Percentiles rank a stretch among this genome's conserved stretches.
Evolutionary conservation across 2,329 filamentous ascomycete genomes (phyloP).

Genomic region (Colletotrichum sublineola): DNA sequence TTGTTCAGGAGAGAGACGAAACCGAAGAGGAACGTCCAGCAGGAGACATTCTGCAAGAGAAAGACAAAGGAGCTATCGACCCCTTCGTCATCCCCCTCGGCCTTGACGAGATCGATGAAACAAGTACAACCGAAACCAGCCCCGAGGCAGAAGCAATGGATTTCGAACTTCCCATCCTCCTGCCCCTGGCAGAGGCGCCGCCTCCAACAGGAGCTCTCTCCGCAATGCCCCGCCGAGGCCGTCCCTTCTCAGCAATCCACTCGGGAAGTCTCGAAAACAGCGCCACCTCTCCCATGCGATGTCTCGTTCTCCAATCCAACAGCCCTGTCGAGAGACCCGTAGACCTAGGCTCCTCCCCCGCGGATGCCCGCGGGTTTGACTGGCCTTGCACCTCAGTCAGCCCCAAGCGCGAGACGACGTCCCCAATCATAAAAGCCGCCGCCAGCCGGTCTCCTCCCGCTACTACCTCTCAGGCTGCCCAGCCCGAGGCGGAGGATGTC

Average conservation of each 20-base stretch:
- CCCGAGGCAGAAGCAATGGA: constrained; percentile 5
- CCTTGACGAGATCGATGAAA: constrained; percentile 13
- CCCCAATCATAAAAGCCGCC: neutral
- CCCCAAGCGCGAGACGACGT: neutral
- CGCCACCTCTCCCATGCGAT: constrained; percentile 6
- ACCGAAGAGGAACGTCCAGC: neutral
- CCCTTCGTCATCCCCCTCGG: constrained; percentile 23
- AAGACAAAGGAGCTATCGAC: neutral
- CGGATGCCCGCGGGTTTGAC: neutral
- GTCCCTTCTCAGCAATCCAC: neutral
- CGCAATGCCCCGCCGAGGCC: neutral
- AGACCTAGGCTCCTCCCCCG: neutral
- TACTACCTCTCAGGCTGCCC: too few relatives aligned
- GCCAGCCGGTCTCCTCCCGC: too few relatives aligned
- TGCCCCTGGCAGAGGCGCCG: neutral
- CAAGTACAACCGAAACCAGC: constrained; percentile 7
- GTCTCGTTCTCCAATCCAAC: constrained; percentile 22
- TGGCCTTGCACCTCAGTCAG: neutral
- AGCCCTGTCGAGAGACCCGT: constrained; percentile 14
- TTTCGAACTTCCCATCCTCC: constrained; percentile 19
- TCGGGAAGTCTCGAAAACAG: neutral
- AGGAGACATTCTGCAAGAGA: neutral
- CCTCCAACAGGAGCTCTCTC: neutral
- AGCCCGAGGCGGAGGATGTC: neutral
- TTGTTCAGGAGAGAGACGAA: neutral